Percentiles rank a stretch among this genome's conserved stretches.
phyloP scores from a whole-genome alignment of 176 grass and related monocot species.

The Musa troglodytarum region DNA sequence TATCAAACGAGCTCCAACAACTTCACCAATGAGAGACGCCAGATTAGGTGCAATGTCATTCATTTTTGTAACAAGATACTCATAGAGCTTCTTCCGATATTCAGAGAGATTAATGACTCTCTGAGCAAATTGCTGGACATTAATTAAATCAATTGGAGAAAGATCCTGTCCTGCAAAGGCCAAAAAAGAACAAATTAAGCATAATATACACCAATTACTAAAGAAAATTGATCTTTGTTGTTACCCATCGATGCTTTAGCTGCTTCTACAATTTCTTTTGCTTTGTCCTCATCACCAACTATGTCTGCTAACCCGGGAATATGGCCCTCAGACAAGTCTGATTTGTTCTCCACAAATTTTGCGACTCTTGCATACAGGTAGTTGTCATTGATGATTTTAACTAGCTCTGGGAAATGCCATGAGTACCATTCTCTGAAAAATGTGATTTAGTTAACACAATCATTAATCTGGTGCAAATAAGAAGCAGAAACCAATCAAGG shows the following conservation, averaged over 20 bases:
- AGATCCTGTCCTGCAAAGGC: constrained; percentile 71
- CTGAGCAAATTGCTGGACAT: constrained; percentile 82
- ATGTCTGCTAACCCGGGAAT: constrained; percentile 49
- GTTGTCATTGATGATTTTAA: constrained; percentile 80
- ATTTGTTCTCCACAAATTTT: constrained; percentile 56
- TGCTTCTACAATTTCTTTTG: constrained; percentile 89
- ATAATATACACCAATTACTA: not conserved
- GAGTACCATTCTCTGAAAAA: constrained; percentile 69
- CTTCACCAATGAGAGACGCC: constrained; percentile 72
- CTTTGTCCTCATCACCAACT: constrained; percentile 77
- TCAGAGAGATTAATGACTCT: constrained; percentile 86
- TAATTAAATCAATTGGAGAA: constrained; percentile 80
- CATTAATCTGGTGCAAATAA: not conserved
- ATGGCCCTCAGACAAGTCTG: constrained; percentile 59
- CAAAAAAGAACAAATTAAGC: not conserved
- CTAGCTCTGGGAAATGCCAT: constrained; percentile 81
- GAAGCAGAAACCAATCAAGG: not conserved
- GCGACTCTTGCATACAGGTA: constrained; percentile 77
- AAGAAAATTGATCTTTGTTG: not conserved
- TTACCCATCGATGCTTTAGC: constrained; percentile 92
- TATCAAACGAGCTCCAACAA: constrained; percentile 87
- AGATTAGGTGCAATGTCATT: constrained; percentile 92
- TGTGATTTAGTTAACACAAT: not conserved
- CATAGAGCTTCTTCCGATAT: constrained; percentile 84
- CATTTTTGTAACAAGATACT: constrained; percentile 98